These are phyloP conservation scores for Fonsecaea pedrosoi DNA, from an alignment of 2,329 filamentous ascomycete genomes.

Conservation along the genomic window DNA sequence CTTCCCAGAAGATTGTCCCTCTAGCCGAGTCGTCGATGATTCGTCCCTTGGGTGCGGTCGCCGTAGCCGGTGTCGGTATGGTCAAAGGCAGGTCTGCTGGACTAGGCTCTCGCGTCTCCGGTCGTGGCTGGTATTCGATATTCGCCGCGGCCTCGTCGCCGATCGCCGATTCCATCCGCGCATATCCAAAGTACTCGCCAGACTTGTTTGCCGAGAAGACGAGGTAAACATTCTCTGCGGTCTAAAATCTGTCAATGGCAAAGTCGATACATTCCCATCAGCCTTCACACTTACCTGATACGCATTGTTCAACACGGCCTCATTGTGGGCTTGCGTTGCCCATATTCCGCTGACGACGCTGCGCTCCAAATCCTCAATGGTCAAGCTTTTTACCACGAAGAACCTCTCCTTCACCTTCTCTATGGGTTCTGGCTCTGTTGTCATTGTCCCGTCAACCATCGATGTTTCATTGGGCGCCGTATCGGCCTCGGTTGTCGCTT, in stretches of 20 bases:
- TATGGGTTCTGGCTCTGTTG: conserved; percentile 35
- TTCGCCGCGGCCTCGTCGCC: conserved; percentile 72
- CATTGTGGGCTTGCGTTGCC: conserved; percentile 95
- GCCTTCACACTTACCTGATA: conserved; percentile 68
- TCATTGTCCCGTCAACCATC: conserved; percentile 24
- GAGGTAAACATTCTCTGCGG: conserved; percentile 82
- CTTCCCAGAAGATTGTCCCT: conserved; percentile 98
- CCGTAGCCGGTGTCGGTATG: conserved; percentile 78
- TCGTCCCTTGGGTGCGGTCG: conserved; percentile 77
- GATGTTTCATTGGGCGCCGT: conserved; percentile 10
- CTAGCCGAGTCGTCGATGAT: conserved; percentile 92
- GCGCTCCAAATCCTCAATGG: conserved; percentile 84
- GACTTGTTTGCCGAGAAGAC: conserved; percentile 98
- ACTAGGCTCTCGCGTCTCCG: conserved; percentile 55
- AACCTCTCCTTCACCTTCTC: conserved; percentile 70
- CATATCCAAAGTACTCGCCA: conserved; percentile 95
- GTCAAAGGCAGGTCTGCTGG: conserved; percentile 74
- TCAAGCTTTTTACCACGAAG: conserved; percentile 92
- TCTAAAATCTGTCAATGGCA: conserved; percentile 55
- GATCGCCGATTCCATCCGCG: conserved; percentile 85
- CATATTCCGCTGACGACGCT: conserved; percentile 88
- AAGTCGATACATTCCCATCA: background rate
- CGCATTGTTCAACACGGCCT: conserved; percentile 79
- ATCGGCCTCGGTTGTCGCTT: conserved; percentile 22
- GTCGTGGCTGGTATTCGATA: conserved; percentile 72